phyloP scores from a whole-genome alignment of 257 asterid genomes.

The Ehretia macrophylla region DNA sequence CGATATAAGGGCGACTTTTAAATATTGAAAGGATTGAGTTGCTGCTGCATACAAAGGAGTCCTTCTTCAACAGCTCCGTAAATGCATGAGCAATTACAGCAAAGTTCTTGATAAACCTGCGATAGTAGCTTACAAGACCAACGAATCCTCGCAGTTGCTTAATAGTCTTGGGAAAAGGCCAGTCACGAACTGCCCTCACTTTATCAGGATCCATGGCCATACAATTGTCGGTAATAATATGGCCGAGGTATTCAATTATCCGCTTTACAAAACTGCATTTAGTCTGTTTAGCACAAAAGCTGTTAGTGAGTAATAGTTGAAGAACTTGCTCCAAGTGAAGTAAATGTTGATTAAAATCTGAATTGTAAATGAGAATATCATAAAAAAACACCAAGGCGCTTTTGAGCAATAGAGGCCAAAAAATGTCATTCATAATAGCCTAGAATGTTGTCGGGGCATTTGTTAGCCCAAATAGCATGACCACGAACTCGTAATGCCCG shows the following conservation, averaged over 20 bases:
- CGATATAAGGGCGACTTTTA: not conserved
- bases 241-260: constrained; percentile 3
- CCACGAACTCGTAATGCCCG: no score
- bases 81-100: not conserved
- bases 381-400: constrained; percentile 19
- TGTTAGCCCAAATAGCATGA: constrained; percentile 2
- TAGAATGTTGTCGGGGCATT: constrained; percentile 19
- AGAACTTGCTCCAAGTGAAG: not conserved
- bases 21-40: not conserved
- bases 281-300: not conserved
- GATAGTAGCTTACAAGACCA: constrained; percentile 13
- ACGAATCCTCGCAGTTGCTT: constrained; percentile 14
- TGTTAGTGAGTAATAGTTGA: not conserved
- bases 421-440: constrained; percentile 3
- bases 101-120: not conserved
- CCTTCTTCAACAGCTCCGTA: not conserved
- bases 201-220: constrained; percentile 8
- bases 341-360: not conserved
- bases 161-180: constrained; percentile 7
- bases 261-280: constrained; percentile 2
- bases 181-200: not conserved
- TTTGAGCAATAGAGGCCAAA: not conserved
- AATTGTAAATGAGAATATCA: constrained; percentile 6
- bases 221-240: not conserved
- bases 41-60: not conserved